These are phyloP conservation scores for Dipteronia dyeriana DNA, from an alignment of 345 rosid species.

Conservation along the genomic window DNA sequence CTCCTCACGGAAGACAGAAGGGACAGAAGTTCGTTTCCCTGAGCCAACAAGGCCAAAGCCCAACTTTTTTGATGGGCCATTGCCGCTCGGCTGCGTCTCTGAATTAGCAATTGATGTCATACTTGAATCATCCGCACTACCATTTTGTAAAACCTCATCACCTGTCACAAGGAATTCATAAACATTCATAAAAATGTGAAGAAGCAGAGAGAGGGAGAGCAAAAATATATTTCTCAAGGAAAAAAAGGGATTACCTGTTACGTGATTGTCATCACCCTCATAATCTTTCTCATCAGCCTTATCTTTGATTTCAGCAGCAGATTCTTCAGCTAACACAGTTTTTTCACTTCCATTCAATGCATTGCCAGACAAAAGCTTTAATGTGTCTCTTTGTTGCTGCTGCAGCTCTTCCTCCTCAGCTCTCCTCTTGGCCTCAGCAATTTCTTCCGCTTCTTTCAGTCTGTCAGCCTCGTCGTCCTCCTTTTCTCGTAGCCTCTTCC, in stretches of 20 bases:
- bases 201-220: neutral
- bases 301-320: slow-evolving; percentile 38
- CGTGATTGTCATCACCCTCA: slow-evolving; percentile 32
- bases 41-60: slow-evolving; percentile 98
- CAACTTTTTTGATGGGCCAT: slow-evolving; percentile 70
- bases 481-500: slow-evolving; percentile 72
- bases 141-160: slow-evolving; percentile 59
- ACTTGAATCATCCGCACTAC: slow-evolving; percentile 50
- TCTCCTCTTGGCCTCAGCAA: slow-evolving; percentile 70
- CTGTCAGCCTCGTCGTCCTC: slow-evolving; percentile 84
- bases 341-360: slow-evolving; percentile 47
- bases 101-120: slow-evolving; percentile 41
- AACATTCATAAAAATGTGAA: slow-evolving; percentile 1
- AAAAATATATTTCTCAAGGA: neutral
- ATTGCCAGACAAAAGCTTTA: slow-evolving; percentile 53
- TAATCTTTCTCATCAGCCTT: slow-evolving; percentile 35
- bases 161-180: slow-evolving; percentile 29
- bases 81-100: slow-evolving; percentile 49
- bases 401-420: slow-evolving; percentile 77
- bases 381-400: slow-evolving; percentile 62
- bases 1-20: slow-evolving; percentile 91
- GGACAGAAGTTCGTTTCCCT: slow-evolving; percentile 87
- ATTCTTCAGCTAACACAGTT: slow-evolving; percentile 33
- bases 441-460: slow-evolving; percentile 79
- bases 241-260: slow-evolving; percentile 7